Evolutionary conservation across 805 yeast genomes (phyloP), one percentile per base, ranked within the genome.

Genomic region (Metschnikowia hibisci): DNA sequence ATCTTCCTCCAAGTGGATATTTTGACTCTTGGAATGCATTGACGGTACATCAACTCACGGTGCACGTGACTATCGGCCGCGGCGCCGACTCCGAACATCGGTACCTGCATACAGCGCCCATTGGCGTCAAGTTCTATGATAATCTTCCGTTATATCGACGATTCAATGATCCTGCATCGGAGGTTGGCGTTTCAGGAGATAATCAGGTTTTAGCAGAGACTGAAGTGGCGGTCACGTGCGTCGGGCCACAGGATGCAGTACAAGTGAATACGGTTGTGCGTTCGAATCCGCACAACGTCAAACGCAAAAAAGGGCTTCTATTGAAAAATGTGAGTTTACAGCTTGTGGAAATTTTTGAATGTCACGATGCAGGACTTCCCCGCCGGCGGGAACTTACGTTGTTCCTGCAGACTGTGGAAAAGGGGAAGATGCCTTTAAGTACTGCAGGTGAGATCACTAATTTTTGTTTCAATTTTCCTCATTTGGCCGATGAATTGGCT

Each of bases 211-310:
- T 73, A 26, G 65, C 76, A 7, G 76, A 74, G 16, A 64, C 76
- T 38, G 61, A 64, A 6, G 51, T 81, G 14, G 77, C 81, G 1
- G 68, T 70, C 5, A 68, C 80, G 5, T 74, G 82, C 26, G 69
- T 81, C n/a, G 82, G 85, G 1, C 82, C 82, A 0, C 68, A 67
- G 39, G 88, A 82, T 54, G 59, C 62, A 6, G 54, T 81, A 6
- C 50, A 55, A 6, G 40, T 80, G 5, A 55, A 59, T 26, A 52
- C 72, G 14, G 69, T 69, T 31, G 55, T 79, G 1, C 61, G 63
- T 51, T 74, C 72, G 34, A 77, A 71, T 53, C 52, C 64, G 4
- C 44, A 55, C 28, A 56, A 60, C 49, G 58, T 63, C 45, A 56
- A 55, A 20, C 51, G 64, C 12, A 61, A 55, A 38, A 62, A 58